phyloP scores from a whole-genome alignment of 345 rosid species.

The Cardamine occulta region DNA sequence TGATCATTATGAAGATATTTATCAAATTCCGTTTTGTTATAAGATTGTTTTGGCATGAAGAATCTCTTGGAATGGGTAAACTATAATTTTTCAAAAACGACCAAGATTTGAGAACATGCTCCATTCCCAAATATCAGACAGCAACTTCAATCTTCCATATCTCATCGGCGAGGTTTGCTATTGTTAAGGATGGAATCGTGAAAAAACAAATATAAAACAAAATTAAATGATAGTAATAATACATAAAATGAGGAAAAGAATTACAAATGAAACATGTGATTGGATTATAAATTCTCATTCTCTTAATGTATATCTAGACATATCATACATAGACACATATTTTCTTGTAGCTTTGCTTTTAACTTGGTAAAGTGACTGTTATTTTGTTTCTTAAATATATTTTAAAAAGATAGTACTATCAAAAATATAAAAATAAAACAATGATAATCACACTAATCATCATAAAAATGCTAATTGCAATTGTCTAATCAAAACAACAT shows the following conservation, averaged over 20 bases:
- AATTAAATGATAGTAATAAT: slow-evolving; percentile 12
- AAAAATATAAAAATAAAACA: not conserved
- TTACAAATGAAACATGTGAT: not conserved
- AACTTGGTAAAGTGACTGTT: not conserved
- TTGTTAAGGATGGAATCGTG: not conserved
- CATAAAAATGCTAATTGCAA: not conserved
- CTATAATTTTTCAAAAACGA: slow-evolving; percentile 23
- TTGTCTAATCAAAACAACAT: not conserved
- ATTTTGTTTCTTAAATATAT: not conserved
- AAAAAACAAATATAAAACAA: not conserved
- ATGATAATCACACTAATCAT: not conserved
- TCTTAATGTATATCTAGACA: not conserved
- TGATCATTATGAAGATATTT: not conserved
- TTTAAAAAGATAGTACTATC: not conserved
- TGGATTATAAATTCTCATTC: not conserved
- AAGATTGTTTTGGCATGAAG: slow-evolving; percentile 11
- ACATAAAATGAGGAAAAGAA: not conserved
- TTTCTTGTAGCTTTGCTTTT: not conserved
- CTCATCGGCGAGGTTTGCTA: not conserved
- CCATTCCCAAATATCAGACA: slow-evolving; percentile 33
- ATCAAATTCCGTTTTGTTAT: not conserved
- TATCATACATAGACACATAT: not conserved
- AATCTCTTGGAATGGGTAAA: slow-evolving; percentile 25
- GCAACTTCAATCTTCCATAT: slow-evolving; percentile 5
- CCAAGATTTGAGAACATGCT: slow-evolving; percentile 42